Evolutionary conservation across 176 grass and related monocot species (phyloP).

Genomic region (Lolium multiflorum): DNA sequence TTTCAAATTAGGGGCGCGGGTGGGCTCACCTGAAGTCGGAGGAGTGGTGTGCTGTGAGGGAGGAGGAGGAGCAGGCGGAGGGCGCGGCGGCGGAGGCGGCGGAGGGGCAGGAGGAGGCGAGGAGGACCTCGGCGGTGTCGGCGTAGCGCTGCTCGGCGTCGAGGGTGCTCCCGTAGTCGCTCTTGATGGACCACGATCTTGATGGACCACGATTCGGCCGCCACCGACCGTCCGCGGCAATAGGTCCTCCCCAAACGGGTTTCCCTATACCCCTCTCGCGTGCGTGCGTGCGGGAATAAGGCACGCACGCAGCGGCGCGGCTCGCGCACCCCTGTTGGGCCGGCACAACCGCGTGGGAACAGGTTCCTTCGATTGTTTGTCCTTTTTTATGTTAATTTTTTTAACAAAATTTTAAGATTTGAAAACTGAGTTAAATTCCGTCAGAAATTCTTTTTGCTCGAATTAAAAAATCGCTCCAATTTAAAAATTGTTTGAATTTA

Average conservation of each 20-base stretch:
- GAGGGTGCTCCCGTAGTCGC: slow-evolving; percentile 93
- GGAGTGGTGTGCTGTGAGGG: slow-evolving; percentile 46
- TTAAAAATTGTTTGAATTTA: no score
- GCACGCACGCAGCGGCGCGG: no score
- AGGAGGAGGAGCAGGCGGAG: slow-evolving; percentile 46
- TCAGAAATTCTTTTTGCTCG: no score
- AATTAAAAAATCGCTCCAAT: no score
- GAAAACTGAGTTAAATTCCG: no score
- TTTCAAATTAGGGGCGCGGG: no score
- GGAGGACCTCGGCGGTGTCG: slow-evolving; percentile 74
- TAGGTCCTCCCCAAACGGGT: slow-evolving; percentile 48
- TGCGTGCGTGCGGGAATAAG: no score
- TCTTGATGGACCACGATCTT: slow-evolving; percentile 99
- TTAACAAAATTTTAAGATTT: no score
- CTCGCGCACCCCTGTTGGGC: no score
- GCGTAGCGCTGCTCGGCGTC: slow-evolving; percentile 97
- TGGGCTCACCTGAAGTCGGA: slow-evolving; percentile 75
- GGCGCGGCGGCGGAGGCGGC: slow-evolving; percentile 52
- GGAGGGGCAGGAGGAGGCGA: slow-evolving; percentile 59
- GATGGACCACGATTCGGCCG: slow-evolving; percentile 97
- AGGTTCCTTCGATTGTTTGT: no score
- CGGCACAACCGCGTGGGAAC: no score
- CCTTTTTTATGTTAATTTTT: no score
- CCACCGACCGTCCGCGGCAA: slow-evolving; percentile 82
- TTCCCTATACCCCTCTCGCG: not conserved